phyloP scores from a whole-genome alignment of 371 early-diverging fungal genomes.

The Blakeslea trispora region DNA sequence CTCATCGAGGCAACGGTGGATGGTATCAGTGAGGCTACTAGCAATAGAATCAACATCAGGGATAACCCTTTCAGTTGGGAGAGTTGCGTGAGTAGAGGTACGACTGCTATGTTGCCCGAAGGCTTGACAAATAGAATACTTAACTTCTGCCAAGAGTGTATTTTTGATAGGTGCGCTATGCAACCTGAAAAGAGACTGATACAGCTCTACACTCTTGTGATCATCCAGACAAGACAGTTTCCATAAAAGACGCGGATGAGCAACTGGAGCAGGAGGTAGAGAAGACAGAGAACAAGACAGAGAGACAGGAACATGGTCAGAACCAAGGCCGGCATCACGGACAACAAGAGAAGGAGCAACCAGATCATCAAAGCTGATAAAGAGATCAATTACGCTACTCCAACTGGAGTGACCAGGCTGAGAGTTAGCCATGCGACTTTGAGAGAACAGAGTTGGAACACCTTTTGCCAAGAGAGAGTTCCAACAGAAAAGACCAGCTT shows the following conservation, averaged over 20 bases:
- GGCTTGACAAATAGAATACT: no score
- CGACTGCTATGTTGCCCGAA: no score
- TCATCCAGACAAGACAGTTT: slow-evolving; percentile 4
- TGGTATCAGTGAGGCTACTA: neutral
- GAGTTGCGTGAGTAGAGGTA: neutral
- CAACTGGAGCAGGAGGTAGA: neutral
- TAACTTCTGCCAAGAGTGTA: neutral
- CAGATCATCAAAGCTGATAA: no score
- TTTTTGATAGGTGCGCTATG: neutral
- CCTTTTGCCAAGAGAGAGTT: no score
- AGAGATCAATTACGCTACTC: no score
- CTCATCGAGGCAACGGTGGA: slow-evolving; percentile 3
- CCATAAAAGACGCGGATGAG: slow-evolving; percentile 9
- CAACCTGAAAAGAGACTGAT: neutral
- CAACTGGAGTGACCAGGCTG: no score
- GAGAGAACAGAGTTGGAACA: no score
- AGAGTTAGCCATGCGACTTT: no score
- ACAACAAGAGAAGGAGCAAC: neutral
- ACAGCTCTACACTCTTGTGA: neutral
- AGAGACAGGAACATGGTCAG: slow-evolving; percentile 8
- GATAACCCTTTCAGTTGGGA: neutral
- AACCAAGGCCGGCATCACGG: slow-evolving; percentile 4
- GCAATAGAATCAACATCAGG: slow-evolving; percentile 8
- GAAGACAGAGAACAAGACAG: neutral
- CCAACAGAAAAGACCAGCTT: no score